Percentiles rank a stretch among this genome's conserved stretches.
phyloP scores from a whole-genome alignment of 768 basidiomycete species.

The Tylopilus felleus region DNA sequence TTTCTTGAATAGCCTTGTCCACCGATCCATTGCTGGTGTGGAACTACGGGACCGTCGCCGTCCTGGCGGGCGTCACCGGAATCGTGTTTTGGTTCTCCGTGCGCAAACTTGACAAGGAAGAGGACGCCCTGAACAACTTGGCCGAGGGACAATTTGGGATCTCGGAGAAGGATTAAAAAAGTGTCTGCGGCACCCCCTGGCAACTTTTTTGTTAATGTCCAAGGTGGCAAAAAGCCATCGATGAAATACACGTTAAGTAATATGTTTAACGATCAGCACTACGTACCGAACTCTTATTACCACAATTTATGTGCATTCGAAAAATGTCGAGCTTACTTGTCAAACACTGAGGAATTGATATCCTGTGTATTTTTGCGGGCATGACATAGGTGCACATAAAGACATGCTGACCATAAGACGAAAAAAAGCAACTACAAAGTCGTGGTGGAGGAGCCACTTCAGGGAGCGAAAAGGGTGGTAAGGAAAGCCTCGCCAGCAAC shows the following conservation, averaged over 20 bases:
- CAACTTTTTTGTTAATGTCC: not conserved
- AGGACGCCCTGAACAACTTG: slow-evolving; percentile 62
- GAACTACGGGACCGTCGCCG: slow-evolving; percentile 65
- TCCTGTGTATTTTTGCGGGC: slow-evolving; percentile 11
- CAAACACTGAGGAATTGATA: not conserved
- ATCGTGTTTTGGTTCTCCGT: slow-evolving; percentile 51
- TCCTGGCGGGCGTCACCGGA: slow-evolving; percentile 52
- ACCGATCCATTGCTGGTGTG: slow-evolving; percentile 70
- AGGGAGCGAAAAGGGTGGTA: slow-evolving; percentile 81
- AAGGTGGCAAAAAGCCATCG: not conserved
- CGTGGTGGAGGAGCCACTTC: slow-evolving; percentile 28
- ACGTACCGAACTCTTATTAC: not conserved
- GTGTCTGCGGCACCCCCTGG: not conserved
- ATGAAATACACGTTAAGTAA: not conserved
- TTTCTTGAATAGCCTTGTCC: slow-evolving; percentile 46
- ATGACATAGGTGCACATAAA: slow-evolving; percentile 17
- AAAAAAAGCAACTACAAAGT: slow-evolving; percentile 1
- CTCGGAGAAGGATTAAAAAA: not conserved
- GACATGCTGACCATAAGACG: slow-evolving; percentile 9
- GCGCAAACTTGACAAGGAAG: slow-evolving; percentile 55
- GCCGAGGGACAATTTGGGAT: slow-evolving; percentile 33
- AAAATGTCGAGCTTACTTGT: not conserved
- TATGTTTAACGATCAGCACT: not conserved
- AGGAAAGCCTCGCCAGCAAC: slow-evolving; percentile 82
- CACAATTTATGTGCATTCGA: not conserved